Evolutionary conservation across 225 moss, liverwort and hornwort genomes (phyloP), one percentile per base, ranked within the genome.

Genomic region (Thuidium tamariscinum): DNA sequence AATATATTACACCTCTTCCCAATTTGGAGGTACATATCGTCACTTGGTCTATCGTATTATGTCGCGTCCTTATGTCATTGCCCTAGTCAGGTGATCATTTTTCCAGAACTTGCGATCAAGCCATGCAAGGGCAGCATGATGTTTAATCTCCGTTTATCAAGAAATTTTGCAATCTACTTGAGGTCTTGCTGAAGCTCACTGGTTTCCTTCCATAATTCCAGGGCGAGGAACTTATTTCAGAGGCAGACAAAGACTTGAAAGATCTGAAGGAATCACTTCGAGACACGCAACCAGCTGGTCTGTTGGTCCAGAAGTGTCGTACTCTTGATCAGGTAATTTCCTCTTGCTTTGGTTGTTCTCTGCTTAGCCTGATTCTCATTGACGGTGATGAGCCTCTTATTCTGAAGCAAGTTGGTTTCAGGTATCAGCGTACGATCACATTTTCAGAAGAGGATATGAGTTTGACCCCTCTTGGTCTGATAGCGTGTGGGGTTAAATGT

Each of bases 241-340:
- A 96, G 85, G 92, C 89, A n/a, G 98, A 96, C 87, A 98, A 93
- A 82, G 97, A 98, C 84, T 84, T 98, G 84, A 98, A 97, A 92
- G 98, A 96, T 30, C 85, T 98, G 46, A 98, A 97, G 82, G 94
- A 96, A 70, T 98, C 98, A 19, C 89, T 98, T 62, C 91, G 91
- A 87, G 98, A 98, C 55, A 98, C 97, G 7, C 94, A 92, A 80
- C 98, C 98, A 77, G 92, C 95, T 83, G 98, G 98, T 82, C 90
- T 92, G 13, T 88, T 98, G 59, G 96, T 98, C 16, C 93, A 93
- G 91, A 98, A 96, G 86, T 98, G 98, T 75, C 94, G 95, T 73
- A 98, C 98, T 85, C 92, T 97, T 79, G 98, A 98, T 93, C 96
- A 96, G 90, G 96, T 94, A 84, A 80, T 70, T 68, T 80, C n/a